Conservation (phyloP, 176 grass and related monocot genomes). For the Carex littledalei region DNA sequence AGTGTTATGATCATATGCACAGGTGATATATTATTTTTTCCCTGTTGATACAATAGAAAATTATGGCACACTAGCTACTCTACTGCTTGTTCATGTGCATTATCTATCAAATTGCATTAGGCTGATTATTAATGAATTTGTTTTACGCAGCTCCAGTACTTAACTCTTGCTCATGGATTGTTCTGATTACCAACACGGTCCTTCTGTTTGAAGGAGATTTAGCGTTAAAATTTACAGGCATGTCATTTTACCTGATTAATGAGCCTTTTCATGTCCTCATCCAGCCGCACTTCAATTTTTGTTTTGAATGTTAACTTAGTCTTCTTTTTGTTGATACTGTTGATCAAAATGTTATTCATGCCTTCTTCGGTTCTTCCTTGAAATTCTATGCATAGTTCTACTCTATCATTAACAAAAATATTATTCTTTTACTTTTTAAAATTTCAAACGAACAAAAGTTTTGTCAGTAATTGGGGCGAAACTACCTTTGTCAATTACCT, state of each 20-base stretch:
- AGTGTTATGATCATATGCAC: background rate
- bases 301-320: background rate
- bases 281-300: background rate
- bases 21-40: background rate
- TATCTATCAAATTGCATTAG: background rate
- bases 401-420: background rate
- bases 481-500: no score
- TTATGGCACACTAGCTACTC: background rate
- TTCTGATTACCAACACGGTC: background rate
- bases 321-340: background rate
- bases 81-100: background rate
- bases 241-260: background rate
- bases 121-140: background rate
- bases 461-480: no score
- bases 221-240: background rate
- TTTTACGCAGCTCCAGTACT: background rate
- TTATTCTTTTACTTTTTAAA: background rate
- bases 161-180: background rate
- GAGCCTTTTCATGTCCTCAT: background rate
- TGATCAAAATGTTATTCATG: background rate
- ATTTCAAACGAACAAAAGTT: no score
- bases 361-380: background rate
- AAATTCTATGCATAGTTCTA: background rate
- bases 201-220: background rate
- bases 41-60: background rate